Percentiles rank a stretch among this genome's conserved stretches.
Evolutionary conservation across 345 rosid species (phyloP).

Genomic region (Linum lewisii): DNA sequence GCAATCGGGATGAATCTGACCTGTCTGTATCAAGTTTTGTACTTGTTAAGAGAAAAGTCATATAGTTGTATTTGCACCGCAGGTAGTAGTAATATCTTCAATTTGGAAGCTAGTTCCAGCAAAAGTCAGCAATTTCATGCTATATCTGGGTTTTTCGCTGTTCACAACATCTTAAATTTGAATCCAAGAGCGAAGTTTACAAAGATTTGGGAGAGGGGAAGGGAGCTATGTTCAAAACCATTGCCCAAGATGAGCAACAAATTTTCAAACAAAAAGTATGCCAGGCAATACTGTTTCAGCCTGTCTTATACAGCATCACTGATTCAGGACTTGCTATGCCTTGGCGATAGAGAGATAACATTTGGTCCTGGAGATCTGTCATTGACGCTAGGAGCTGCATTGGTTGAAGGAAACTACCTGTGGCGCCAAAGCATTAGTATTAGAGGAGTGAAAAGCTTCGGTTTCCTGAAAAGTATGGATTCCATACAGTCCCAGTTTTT

Average conservation of each 20-base stretch:
- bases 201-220: constrained; percentile 33
- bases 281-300: constrained; percentile 31
- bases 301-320: constrained; percentile 41
- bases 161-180: constrained; percentile 31
- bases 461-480: constrained; percentile 13
- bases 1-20: too few species aligned
- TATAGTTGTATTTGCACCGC: constrained; percentile 10
- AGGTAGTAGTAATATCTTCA: constrained; percentile 24
- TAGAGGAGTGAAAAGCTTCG: constrained; percentile 3
- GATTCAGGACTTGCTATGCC: constrained; percentile 31
- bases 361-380: constrained; percentile 56
- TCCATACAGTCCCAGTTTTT: constrained; percentile 18
- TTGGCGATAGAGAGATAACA: constrained; percentile 24
- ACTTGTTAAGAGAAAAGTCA: too few species aligned
- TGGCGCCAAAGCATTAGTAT: constrained; percentile 12
- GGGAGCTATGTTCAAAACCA: constrained; percentile 31
- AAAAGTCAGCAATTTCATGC: constrained; percentile 34
- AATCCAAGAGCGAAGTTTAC: constrained; percentile 31
- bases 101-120: constrained; percentile 16
- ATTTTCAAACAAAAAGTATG: constrained; percentile 18
- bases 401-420: constrained; percentile 33
- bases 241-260: constrained; percentile 17
- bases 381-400: constrained; percentile 55
- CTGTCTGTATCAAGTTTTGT: too few species aligned
- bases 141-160: constrained; percentile 45